A percentile compares a stretch with the other conserved stretches of the same genome.
These are phyloP conservation scores for Isatis tinctoria DNA, from an alignment of 345 rosid species.

Conservation along the genomic window DNA sequence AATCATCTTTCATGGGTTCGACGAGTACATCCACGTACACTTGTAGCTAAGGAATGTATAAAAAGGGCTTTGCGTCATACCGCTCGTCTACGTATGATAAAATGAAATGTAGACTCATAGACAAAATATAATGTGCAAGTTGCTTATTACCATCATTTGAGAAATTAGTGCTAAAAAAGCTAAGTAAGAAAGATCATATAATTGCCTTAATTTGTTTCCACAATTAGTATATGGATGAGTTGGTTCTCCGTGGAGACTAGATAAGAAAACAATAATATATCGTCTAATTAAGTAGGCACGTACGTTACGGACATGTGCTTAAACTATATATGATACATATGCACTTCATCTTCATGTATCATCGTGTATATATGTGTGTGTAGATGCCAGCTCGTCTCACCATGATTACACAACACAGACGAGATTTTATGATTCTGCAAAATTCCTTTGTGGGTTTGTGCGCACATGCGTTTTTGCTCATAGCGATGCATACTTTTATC, in stretches of 20 bases:
- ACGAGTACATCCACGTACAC: background rate
- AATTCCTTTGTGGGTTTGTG: constrained; percentile 31
- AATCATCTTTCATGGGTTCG: background rate
- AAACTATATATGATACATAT: background rate
- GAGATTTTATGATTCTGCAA: constrained; percentile 1
- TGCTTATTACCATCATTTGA: too few species aligned
- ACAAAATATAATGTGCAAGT: background rate
- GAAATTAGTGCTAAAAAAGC: background rate
- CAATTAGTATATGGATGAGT: background rate
- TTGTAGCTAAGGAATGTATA: background rate
- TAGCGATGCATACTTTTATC: background rate
- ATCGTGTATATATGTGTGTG: background rate
- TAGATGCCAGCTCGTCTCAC: constrained; percentile 27
- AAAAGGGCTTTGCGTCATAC: too few species aligned
- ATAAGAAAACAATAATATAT: background rate
- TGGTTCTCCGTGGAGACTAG: background rate
- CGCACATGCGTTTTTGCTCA: constrained; percentile 31
- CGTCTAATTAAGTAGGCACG: background rate
- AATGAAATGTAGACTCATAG: too few species aligned
- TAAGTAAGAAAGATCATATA: background rate
- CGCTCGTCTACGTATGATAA: too few species aligned
- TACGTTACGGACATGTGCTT: constrained; percentile 11
- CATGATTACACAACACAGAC: constrained; percentile 20
- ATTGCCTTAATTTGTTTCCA: background rate
- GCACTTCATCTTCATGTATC: background rate